Conservation (phyloP, 2,329 filamentous ascomycete genomes). For the Neospermospora avenae region DNA sequence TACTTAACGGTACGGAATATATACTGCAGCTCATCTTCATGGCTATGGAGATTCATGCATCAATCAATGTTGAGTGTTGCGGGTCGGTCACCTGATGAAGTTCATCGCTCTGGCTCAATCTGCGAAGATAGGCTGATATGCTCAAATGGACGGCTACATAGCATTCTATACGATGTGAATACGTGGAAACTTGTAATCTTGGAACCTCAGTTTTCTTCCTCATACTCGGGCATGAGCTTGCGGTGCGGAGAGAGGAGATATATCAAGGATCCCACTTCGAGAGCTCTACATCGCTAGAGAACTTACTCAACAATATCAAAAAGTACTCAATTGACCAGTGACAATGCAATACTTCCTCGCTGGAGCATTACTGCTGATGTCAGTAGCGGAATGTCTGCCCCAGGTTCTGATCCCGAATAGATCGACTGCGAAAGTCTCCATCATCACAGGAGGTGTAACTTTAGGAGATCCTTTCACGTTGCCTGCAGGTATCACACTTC, state of each 20-base stretch:
- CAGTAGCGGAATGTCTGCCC: not conserved
- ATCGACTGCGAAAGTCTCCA: not conserved
- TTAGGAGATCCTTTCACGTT: not conserved
- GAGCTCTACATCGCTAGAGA: not conserved
- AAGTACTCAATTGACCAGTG: not conserved
- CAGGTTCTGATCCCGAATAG: not conserved
- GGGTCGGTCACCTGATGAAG: not conserved
- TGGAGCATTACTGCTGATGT: not conserved
- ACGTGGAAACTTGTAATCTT: not conserved
- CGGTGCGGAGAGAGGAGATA: not conserved
- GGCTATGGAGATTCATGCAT: not conserved
- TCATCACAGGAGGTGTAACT: not conserved
- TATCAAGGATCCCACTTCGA: not conserved
- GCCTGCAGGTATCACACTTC: not conserved
- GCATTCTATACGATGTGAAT: slow-evolving; percentile 4
- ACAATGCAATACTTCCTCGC: slow-evolving; percentile 3
- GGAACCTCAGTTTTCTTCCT: not conserved
- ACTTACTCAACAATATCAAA: not conserved
- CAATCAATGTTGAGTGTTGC: not conserved
- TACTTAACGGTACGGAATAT: not conserved
- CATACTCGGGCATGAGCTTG: not conserved
- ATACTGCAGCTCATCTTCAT: not conserved
- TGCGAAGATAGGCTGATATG: slow-evolving; percentile 4
- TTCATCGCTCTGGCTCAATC: not conserved
- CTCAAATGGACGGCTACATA: not conserved